Base-by-base conservation (phyloP, 108 stramenopile species). In the Conticribra guillardii region DNA sequence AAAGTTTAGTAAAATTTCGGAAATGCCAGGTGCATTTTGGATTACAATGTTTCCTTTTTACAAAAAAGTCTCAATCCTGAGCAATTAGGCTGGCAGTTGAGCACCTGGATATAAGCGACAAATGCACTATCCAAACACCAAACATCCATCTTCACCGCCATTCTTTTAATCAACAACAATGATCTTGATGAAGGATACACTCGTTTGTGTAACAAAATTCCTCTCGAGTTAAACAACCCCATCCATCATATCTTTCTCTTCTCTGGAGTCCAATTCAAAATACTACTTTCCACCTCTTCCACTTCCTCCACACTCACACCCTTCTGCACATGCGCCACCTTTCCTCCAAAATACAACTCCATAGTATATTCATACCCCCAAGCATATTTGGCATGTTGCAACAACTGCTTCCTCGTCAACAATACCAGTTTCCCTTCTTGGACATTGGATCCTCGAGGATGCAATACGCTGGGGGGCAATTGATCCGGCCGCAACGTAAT, bases 341-440 rank as follows among this genome's bases (percentile, higher is more conserved):
- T 57, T 14, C 37, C 55, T 30, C 79, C 79, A 69, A 80, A 80
- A 45, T 80, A 80, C 48, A 0, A 19, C 19, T 60, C 62, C 61
- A 80, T 64, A 1, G 67, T 73, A 48, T 64, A 73, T 31, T 80
- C 79, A 51, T 80, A 80, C 22, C 79, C 79, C 79, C 79, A 80
- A 1, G 72, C 55, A 58, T 64, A 80, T 55, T 58, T 73, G 1
- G 79, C 60, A 58, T 80, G 79, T 8, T 46, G 33, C 15, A 80
- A 26, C 67, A 80, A 54, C 54, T 80, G 79, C 53, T 80, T 67
- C 37, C 67, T 33, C 19, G 61, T 53, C 48, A 80, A 30, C 62
- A 80, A 58, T 22, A 63, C 79, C 48, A 69, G 30, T n/a, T 71
- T 33, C 24, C 79, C 79, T 62, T 80, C 79, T 46, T 69, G 66